Base-by-base conservation (phyloP, 164 flowering plant genomes). In the Cinnamomum micranthum region DNA sequence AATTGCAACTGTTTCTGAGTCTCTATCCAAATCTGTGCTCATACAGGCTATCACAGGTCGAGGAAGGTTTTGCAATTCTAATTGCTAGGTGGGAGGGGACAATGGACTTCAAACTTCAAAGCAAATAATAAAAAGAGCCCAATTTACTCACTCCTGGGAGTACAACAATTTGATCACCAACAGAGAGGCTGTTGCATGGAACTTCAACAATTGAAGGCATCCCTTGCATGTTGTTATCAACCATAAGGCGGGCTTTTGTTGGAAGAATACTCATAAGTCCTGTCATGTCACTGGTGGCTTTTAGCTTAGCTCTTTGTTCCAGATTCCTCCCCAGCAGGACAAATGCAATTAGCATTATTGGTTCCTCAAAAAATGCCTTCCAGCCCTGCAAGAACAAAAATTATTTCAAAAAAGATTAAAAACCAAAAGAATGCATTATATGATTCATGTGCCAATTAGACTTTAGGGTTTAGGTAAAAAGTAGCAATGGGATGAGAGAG, bases 351-450 rank as follows among this genome's bases (percentile, higher is more conserved):
- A 94, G 81, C 99, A 95, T 95, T 71, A 93, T 85, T 63, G 99
- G 99, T 78, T 96, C 98, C 84, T 96, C 99, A 85, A 96, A 94
- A 81, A 96, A 96, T 17, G 97, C 81, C 82, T 87, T 96, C 99
- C 99, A 96, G 20, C 98, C 99, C 99, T 96, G 92, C 78, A 84
- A 75, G 25, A 22, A 24, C 81, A 33, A 27, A 75, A 23, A 78
- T 35, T 75, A 74, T 69, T 73, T 68, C 24, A 25, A 22, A 6
- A 50, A 41, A 41, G 47, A 41, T 6, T 41, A 41, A 41, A 62
- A 41, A 15, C 47, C 51, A n/a, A 27, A 31, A 58, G 20, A 22
- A 50, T 17, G 20, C 35, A 51, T 50, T 35, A 52, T 70, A 25
- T 25, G 35, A 24, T 24, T 52, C 3, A 6, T 9, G 23, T 70